Evolutionary conservation across 2,329 filamentous ascomycete genomes (phyloP), one percentile per base, ranked within the genome.

Genomic region (Thyridium curvatum): DNA sequence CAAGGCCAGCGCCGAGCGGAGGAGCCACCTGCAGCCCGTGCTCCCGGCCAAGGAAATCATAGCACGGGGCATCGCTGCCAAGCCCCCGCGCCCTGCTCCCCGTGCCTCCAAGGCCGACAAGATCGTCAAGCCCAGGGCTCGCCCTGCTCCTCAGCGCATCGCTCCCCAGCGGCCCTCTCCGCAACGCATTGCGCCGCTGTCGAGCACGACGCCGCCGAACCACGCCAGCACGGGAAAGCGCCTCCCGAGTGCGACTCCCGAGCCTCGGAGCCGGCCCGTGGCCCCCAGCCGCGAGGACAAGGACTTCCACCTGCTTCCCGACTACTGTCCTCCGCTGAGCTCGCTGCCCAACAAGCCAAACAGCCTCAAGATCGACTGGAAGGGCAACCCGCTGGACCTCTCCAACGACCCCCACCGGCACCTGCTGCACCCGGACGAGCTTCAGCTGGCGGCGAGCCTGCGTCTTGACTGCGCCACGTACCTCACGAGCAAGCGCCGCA

Each of bases 401-500:
- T 77, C 72, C 59, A 71, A 73, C 42, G 87, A 94, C 52, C 78
- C 84, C 7, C 71, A 90, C 51, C 70, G 74, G 17, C 58, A 79
- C 41, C 68, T 87, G 30, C 77, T 96, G 32, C 86, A 93, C 56
- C 75, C 80, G 6, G 84, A 89, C 44, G 91, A 97, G 64, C 55
- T 90, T 21, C 67, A 71, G 14, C 72, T 95, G 21, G 89, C 89
- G 10, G 79, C 84, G 34, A 86, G 81, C 35, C 74, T 96, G 21
- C 80, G 89, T 40, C 77, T 97, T 28, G 86, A 86, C 48, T 91
- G 86, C 59, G 86, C 86, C 14, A 91, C 85, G 12, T 97, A 96
- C 55, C 73, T 97, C 17, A 90, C 86, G 43, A 93, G 86, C 69
- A 97, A 96, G 72, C 82, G 91, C 42, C 83, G 89, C 43, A 91